A percentile compares a stretch with the other conserved stretches of the same genome.
phyloP scores from a whole-genome alignment of 305 asterid genomes.

The Solanum hybrid region DNA sequence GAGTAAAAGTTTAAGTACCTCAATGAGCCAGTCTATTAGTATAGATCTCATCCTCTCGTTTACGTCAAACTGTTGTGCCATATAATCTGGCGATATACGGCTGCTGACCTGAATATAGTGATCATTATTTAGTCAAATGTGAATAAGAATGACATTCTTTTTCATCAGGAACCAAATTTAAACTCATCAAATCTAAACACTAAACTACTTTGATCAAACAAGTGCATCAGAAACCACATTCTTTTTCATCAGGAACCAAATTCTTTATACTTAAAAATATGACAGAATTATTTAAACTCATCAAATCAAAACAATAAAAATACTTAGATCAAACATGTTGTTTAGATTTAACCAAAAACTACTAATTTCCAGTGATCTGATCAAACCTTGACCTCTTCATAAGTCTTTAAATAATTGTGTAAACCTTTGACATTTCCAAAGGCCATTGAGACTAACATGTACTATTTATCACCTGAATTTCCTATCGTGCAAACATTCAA shows the following conservation, averaged over 20 bases:
- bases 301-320: too few species aligned
- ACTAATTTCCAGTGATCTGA: neutral
- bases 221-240: neutral
- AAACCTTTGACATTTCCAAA: neutral
- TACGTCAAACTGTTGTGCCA: constrained; percentile 67
- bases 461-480: neutral
- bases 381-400: neutral
- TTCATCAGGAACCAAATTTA: neutral
- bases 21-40: constrained; percentile 90
- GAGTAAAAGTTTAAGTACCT: constrained; percentile 29
- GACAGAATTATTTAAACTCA: neutral
- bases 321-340: neutral
- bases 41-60: constrained; percentile 85
- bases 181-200: neutral
- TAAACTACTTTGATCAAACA: neutral
- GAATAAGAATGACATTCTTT: neutral
- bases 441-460: neutral
- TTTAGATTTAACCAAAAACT: neutral
- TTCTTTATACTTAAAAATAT: neutral
- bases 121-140: neutral
- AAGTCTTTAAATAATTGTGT: neutral
- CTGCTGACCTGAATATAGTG: constrained; percentile 38
- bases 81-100: constrained; percentile 65
- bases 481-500: neutral
- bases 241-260: neutral